A percentile compares a stretch with the other conserved stretches of the same genome.
These are phyloP conservation scores for Amylocystis lapponica DNA, from an alignment of 768 basidiomycete species.

Conservation along the genomic window DNA sequence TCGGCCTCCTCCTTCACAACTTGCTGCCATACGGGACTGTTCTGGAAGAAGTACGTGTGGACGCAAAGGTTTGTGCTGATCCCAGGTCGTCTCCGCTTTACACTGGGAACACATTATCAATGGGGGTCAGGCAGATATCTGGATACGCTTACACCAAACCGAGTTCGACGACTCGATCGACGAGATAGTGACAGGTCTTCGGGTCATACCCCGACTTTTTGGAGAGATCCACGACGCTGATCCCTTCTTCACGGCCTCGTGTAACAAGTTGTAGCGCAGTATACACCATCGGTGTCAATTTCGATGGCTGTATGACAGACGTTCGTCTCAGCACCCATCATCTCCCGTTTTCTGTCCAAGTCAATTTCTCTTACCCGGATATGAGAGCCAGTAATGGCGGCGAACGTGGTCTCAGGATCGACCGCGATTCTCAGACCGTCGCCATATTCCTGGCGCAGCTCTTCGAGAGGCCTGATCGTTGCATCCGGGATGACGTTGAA, in stretches of 20 bases:
- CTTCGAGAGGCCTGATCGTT: conserved; percentile 45
- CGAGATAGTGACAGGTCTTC: conserved; percentile 85
- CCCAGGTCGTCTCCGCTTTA: conserved; percentile 74
- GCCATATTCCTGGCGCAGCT: conserved; percentile 53
- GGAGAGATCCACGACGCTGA: conserved; percentile 74
- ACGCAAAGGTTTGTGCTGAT: conserved; percentile 74
- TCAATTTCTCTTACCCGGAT: conserved; percentile 50
- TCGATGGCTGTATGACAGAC: conserved; percentile 64
- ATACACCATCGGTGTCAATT: conserved; percentile 82
- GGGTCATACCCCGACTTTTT: conserved; percentile 79
- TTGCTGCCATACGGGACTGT: conserved; percentile 68
- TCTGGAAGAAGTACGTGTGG: conserved; percentile 80
- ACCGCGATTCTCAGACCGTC: conserved; percentile 66
- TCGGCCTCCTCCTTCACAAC: conserved; percentile 61
- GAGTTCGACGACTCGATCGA: conserved; percentile 68
- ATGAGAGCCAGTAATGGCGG: conserved; percentile 81
- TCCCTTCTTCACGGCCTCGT: conserved; percentile 71
- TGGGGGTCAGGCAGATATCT: neutral
- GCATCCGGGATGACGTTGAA: conserved; percentile 54
- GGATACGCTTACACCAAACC: conserved; percentile 57
- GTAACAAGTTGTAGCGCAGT: conserved; percentile 78
- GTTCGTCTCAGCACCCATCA: neutral
- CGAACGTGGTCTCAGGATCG: conserved; percentile 67
- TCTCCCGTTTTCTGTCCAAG: neutral
- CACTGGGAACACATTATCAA: conserved; percentile 34